phyloP scores from a whole-genome alignment of 2,329 filamentous ascomycete species.

The Hirsutella rhossiliensis region DNA sequence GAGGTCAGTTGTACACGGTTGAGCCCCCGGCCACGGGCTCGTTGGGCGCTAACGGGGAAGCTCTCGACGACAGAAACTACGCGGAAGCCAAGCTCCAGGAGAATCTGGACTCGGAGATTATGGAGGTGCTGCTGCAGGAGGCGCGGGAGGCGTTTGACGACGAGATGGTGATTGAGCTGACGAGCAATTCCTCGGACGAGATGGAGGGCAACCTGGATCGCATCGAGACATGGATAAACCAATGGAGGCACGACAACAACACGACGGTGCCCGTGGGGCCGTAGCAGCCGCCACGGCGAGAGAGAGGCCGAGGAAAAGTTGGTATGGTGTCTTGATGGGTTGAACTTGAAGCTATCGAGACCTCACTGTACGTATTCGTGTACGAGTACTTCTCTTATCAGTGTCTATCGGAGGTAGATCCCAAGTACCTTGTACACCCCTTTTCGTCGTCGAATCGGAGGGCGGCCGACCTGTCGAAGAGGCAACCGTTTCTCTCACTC shows the following conservation, averaged over 20 bases:
- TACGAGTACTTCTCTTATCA: too few species aligned
- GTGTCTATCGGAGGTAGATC: too few species aligned
- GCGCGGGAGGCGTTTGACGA: slow-evolving; percentile 76
- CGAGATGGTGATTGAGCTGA: slow-evolving; percentile 80
- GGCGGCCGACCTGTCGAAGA: too few species aligned
- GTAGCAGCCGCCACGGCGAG: too few species aligned
- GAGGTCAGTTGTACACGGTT: slow-evolving; percentile 39
- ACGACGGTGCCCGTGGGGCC: too few species aligned
- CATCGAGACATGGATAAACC: slow-evolving; percentile 67
- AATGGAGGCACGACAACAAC: slow-evolving; percentile 49
- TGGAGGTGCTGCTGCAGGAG: slow-evolving; percentile 87
- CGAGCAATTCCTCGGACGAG: slow-evolving; percentile 69
- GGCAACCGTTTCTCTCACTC: too few species aligned
- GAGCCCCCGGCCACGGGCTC: background rate
- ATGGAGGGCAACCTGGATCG: slow-evolving; percentile 82
- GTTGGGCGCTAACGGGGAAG: background rate
- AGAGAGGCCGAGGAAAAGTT: too few species aligned
- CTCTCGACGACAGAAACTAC: slow-evolving; percentile 49
- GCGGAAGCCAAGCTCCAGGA: slow-evolving; percentile 82
- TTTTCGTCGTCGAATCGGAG: too few species aligned
- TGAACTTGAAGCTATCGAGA: too few species aligned
- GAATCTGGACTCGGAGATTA: slow-evolving; percentile 94
- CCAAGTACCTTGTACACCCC: too few species aligned
- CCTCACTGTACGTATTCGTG: too few species aligned
- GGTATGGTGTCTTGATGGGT: too few species aligned